A percentile compares a stretch with the other conserved stretches of the same genome.
Evolutionary conservation across 1,139 yeast species (phyloP).

Genomic region (Barnettozyma hawaiiensis): DNA sequence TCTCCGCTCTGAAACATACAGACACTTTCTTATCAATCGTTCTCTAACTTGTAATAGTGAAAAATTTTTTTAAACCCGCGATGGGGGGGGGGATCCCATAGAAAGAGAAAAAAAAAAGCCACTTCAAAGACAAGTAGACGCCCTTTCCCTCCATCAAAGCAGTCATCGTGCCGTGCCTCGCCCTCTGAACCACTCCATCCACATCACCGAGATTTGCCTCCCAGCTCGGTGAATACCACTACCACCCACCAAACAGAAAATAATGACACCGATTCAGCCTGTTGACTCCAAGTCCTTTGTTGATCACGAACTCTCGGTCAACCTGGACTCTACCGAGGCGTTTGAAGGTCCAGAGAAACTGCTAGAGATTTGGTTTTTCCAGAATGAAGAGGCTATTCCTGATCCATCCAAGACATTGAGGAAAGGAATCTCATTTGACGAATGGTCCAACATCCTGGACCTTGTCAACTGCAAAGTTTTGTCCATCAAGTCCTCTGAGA

Average conservation of each 20-base stretch:
- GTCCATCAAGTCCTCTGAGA: conserved; percentile 63
- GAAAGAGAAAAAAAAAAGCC: not conserved
- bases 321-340: conserved; percentile 81
- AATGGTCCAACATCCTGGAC: conserved; percentile 73
- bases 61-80: not conserved
- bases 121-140: not conserved
- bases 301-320: conserved; percentile 73
- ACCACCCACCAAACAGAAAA: not conserved
- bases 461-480: conserved; percentile 83
- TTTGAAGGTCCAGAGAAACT: conserved; percentile 97
- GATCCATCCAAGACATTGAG: conserved; percentile 38
- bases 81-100: not conserved
- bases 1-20: too few species aligned
- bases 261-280: conserved; percentile 24
- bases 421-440: conserved; percentile 56
- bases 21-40: too few species aligned
- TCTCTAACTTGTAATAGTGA: not conserved
- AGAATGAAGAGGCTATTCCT: conserved; percentile 32
- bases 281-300: conserved; percentile 41
- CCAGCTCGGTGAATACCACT: conserved; percentile 16
- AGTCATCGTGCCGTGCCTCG: conserved; percentile 3
- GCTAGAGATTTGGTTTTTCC: conserved; percentile 84
- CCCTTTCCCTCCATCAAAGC: not conserved
- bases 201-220: conserved; percentile 14
- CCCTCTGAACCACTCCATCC: conserved; percentile 1